These are phyloP conservation scores for Fusarium neocosmosporiellum DNA, from an alignment of 2,329 filamentous ascomycete species.

Conservation along the genomic window DNA sequence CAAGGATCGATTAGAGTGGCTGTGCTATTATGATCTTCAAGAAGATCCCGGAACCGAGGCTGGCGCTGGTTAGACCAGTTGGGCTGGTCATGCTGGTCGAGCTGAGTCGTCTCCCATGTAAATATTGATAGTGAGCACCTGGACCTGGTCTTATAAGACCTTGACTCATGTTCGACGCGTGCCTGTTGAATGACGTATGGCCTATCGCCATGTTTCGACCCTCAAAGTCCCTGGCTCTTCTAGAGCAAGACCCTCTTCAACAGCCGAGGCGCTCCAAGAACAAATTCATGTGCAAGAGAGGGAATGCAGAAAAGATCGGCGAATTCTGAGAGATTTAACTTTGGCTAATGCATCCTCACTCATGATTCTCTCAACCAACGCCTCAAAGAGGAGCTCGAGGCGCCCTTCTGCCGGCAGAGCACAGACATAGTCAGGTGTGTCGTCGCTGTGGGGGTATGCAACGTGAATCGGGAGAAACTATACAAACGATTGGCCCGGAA, in stretches of 20 bases:
- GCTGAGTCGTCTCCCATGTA: neutral
- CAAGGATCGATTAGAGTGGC: neutral
- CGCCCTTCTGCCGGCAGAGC: neutral
- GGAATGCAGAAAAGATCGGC: neutral
- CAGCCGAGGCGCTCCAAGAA: neutral
- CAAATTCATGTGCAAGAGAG: neutral
- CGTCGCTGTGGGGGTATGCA: slow-evolving; percentile 4
- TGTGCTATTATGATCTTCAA: neutral
- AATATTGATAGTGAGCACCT: neutral
- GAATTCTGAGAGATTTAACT: neutral
- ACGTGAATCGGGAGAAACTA: neutral
- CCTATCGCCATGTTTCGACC: neutral
- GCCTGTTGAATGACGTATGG: neutral
- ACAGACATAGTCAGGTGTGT: neutral
- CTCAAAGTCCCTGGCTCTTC: neutral
- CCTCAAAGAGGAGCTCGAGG: neutral
- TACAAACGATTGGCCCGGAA: neutral
- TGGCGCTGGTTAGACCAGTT: neutral
- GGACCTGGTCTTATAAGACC: neutral
- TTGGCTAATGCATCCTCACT: neutral
- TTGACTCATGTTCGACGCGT: neutral
- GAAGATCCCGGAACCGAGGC: neutral
- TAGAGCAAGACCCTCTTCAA: neutral
- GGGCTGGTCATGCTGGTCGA: neutral
- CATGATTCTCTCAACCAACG: neutral